Conservation (phyloP, 345 rosid species). For the Eucalyptus polybractea region DNA sequence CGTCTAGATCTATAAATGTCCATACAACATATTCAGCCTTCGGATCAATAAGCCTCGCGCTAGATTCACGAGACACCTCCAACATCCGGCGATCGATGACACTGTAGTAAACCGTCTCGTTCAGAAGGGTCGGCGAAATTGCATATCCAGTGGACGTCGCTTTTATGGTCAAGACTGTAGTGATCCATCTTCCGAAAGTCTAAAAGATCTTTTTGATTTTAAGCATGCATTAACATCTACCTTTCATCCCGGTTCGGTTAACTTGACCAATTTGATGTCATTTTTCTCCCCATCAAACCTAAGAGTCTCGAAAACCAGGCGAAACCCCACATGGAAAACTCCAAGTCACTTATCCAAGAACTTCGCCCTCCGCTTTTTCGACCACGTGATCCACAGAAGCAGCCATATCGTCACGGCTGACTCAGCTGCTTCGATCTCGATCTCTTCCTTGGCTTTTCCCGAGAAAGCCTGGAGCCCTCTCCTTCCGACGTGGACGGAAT, state of each 20-base stretch:
- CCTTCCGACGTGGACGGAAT: conserved; percentile 1
- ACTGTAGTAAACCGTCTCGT: not conserved
- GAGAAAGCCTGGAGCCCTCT: not conserved
- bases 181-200: not conserved
- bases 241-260: not conserved
- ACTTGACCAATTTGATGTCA: not conserved
- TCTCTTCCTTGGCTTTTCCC: not conserved
- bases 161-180: not conserved
- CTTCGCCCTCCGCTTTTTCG: not conserved
- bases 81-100: not conserved
- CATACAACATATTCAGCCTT: not conserved
- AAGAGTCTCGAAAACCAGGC: not conserved
- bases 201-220: not conserved
- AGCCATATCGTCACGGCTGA: not conserved
- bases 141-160: not conserved
- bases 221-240: not conserved
- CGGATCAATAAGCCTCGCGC: not conserved
- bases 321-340: not conserved
- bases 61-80: not conserved
- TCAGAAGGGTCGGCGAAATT: not conserved
- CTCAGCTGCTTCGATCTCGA: not conserved
- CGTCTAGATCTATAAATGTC: not conserved
- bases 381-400: not conserved
- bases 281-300: not conserved
- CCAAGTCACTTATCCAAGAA: not conserved